These are phyloP conservation scores for Oryza australiensis DNA, from an alignment of 176 grass and related monocot species.

Conservation along the genomic window DNA sequence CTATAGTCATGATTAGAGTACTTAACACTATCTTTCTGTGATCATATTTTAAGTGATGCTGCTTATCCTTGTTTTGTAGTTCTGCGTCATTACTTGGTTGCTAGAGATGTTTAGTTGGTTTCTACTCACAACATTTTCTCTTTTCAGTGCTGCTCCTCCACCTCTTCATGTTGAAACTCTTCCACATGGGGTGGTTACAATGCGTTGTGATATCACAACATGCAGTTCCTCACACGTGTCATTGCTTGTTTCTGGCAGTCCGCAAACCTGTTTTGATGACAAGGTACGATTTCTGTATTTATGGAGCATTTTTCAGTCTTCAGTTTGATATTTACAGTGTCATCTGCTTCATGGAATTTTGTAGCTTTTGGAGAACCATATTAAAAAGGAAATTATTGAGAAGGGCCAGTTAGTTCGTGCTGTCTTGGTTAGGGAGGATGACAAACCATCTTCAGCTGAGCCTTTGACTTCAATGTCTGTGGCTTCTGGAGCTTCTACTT, in stretches of 20 bases:
- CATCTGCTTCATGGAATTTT: constrained; percentile 22
- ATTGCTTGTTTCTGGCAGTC: constrained; percentile 61
- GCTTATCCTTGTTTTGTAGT: not conserved
- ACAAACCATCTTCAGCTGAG: constrained; percentile 26
- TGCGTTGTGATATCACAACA: constrained; percentile 74
- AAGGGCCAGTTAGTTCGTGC: constrained; percentile 59
- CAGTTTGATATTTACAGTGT: constrained; percentile 21
- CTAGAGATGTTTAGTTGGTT: not conserved
- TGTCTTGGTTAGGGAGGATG: constrained; percentile 35
- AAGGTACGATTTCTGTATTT: constrained; percentile 42
- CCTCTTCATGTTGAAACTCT: constrained; percentile 56
- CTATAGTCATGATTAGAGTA: not conserved
- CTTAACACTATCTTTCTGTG: not conserved
- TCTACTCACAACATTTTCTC: constrained; percentile 26
- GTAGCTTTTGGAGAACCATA: constrained; percentile 66
- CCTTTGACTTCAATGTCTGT: constrained; percentile 60
- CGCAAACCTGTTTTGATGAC: constrained; percentile 68
- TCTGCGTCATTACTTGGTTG: constrained; percentile 15
- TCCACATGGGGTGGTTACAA: constrained; percentile 59
- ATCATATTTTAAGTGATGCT: not conserved
- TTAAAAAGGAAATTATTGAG: constrained; percentile 81
- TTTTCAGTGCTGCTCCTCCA: constrained; percentile 48
- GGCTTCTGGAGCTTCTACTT: constrained; percentile 63
- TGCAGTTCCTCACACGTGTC: constrained; percentile 62
- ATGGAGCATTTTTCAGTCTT: not conserved